Base-by-base conservation (phyloP, 306 rosid species). In the Citrullus colocynthis region DNA sequence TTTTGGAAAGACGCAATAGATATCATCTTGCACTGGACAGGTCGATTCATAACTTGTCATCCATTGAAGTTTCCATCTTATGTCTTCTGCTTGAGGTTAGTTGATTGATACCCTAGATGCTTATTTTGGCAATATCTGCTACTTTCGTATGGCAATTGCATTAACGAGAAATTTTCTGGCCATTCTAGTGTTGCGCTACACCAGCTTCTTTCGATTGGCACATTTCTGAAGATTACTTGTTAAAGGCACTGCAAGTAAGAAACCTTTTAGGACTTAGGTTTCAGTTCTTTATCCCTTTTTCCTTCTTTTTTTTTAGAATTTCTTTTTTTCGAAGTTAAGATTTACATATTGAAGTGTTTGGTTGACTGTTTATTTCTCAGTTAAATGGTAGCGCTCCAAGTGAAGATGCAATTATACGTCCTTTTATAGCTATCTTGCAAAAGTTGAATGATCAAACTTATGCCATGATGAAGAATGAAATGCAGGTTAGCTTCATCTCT, bases 31-130 rank as follows among this genome's bases (percentile, higher is more conserved):
- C 79, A 21, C 69, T 28, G 13, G 79, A 82, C 36, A 81, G 77
- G 21, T 78, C 86, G 60, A 21, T 80, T 77, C 84, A 81, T 78
- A 84, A 81, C 42, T 66, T 95, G 80, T 88, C 97, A 24, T 82
- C 82, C 48, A 84, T 57, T 66, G 93, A 92, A 85, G 86, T 87
- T 82, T 84, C 86, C 77, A 90, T 90, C 72, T 80, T 89, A 80
- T 89, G 97, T 86, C 90, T 90, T 80, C 83, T 92, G 71, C 84
- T 95, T 81, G 96, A 95, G 92, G 98, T 92, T 83, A 52, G 85
- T 76, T 74, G 41, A 55, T 32, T 48, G 28, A 67, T 44, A 17
- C 82, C 10, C 72, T 78, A 14, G 17, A 36, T 58, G 28, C 44
- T 48, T 60, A 24, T 30, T 16, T 77, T 32, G 56, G 18, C 42